phyloP scores from a whole-genome alignment of 2,329 filamentous ascomycete species.

The Nothophaeocryptopus gaeumannii region DNA sequence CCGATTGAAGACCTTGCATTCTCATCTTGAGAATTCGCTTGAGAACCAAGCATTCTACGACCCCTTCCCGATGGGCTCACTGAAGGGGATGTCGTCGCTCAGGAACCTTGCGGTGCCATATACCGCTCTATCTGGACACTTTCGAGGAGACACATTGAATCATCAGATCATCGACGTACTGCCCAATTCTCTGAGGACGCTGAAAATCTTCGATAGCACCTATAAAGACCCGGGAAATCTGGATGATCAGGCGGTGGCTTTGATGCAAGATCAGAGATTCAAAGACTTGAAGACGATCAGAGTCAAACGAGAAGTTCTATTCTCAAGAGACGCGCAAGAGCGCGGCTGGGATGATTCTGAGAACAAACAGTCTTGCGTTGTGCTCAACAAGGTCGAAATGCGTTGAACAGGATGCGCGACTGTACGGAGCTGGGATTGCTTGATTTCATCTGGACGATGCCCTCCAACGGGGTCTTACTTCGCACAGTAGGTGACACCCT shows the following conservation, averaged over 20 bases:
- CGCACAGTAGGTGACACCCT: background rate
- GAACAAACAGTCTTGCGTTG: background rate
- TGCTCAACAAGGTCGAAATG: background rate
- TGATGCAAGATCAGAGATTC: background rate
- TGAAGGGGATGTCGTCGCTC: background rate
- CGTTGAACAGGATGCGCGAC: no score
- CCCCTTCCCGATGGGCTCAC: background rate
- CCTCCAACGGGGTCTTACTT: background rate
- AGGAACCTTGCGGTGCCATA: background rate
- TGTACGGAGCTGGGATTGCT: no score
- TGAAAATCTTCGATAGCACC: background rate
- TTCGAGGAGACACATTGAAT: no score
- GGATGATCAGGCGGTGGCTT: background rate
- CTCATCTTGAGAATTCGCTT: no score
- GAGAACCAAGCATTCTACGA: background rate
- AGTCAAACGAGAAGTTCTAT: background rate
- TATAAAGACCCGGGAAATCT: background rate
- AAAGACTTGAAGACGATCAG: background rate
- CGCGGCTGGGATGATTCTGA: constrained; percentile 1
- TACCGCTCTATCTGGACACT: background rate
- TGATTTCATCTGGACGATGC: no score
- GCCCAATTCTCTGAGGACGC: background rate
- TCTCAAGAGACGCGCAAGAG: background rate
- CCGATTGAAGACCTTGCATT: no score
- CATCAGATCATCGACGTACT: background rate